Conservation (phyloP, 2,329 filamentous ascomycete species). For the Cladosporium sphaerospermum region DNA sequence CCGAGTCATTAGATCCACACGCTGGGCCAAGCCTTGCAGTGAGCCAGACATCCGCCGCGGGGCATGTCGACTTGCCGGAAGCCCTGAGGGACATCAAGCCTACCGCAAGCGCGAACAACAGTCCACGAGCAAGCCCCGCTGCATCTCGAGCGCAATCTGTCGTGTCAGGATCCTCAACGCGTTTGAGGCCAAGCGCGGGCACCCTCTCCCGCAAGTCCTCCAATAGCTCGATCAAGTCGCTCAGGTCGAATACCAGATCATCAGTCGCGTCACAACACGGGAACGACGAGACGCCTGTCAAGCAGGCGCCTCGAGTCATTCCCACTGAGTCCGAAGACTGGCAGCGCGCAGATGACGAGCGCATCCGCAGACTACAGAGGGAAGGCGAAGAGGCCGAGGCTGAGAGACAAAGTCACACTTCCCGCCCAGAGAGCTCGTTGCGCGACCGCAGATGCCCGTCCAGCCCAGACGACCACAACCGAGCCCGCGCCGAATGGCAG, state of each 20-base stretch:
- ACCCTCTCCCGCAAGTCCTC: constrained; percentile 24
- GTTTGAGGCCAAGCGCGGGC: constrained; percentile 17
- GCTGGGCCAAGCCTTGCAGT: constrained; percentile 58
- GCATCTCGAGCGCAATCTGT: constrained; percentile 20
- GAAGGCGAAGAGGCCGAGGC: constrained; percentile 29
- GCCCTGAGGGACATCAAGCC: constrained; percentile 38
- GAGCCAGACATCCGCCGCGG: constrained; percentile 56
- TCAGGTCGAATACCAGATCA: constrained; percentile 17
- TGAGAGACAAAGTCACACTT: background rate
- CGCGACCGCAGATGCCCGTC: constrained; percentile 37
- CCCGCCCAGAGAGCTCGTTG: constrained; percentile 16
- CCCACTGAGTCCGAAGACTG: constrained; percentile 28
- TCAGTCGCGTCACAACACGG: background rate
- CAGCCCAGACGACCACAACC: constrained; percentile 39
- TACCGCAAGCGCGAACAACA: constrained; percentile 23
- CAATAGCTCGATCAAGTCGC: constrained; percentile 23
- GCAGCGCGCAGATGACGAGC: constrained; percentile 30
- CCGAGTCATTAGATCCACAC: constrained; percentile 57
- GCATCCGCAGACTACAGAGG: constrained; percentile 27
- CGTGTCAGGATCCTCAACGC: constrained; percentile 19
- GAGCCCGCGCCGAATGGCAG: constrained; percentile 22
- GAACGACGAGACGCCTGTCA: constrained; percentile 14
- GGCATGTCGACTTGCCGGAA: constrained; percentile 49
- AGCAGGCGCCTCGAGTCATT: constrained; percentile 12
- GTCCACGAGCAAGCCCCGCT: constrained; percentile 22